phyloP scores from a whole-genome alignment of 1,284 basidiomycete genomes.

The Rhodotorula mucilaginosa region DNA sequence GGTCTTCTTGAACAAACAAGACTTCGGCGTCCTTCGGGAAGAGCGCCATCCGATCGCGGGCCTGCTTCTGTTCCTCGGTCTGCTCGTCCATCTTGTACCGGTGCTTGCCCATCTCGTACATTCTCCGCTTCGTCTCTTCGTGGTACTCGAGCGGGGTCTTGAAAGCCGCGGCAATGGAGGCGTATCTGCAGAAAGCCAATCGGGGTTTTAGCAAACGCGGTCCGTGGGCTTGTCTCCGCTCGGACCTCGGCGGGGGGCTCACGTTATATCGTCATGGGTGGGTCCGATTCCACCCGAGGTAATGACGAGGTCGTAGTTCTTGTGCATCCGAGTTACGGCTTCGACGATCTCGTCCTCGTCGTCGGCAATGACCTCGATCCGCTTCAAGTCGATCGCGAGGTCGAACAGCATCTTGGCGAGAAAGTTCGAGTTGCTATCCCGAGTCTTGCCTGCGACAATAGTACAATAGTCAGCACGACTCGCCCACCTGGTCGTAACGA shows the following conservation, averaged over 20 bases:
- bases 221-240: neutral
- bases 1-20: slow-evolving; percentile 42
- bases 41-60: slow-evolving; percentile 42
- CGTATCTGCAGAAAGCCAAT: slow-evolving; percentile 22
- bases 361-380: slow-evolving; percentile 88
- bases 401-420: slow-evolving; percentile 71
- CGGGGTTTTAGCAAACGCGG: neutral
- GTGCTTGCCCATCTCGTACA: slow-evolving; percentile 63
- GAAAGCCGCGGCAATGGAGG: slow-evolving; percentile 74
- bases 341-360: slow-evolving; percentile 84
- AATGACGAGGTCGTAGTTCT: slow-evolving; percentile 80
- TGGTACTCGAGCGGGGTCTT: slow-evolving; percentile 63
- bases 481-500: slow-evolving; percentile 51
- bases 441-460: slow-evolving; percentile 64
- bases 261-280: slow-evolving; percentile 70
- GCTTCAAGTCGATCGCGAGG: slow-evolving; percentile 73
- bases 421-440: slow-evolving; percentile 71
- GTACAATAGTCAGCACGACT: slow-evolving; percentile 44
- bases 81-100: slow-evolving; percentile 32
- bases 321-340: slow-evolving; percentile 76
- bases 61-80: slow-evolving; percentile 41
- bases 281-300: slow-evolving; percentile 80
- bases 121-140: slow-evolving; percentile 73
- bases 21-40: slow-evolving; percentile 43
- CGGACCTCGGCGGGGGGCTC: neutral